phyloP scores from a whole-genome alignment of 1,284 basidiomycete genomes.

The Sanghuangporus sanghuang region DNA sequence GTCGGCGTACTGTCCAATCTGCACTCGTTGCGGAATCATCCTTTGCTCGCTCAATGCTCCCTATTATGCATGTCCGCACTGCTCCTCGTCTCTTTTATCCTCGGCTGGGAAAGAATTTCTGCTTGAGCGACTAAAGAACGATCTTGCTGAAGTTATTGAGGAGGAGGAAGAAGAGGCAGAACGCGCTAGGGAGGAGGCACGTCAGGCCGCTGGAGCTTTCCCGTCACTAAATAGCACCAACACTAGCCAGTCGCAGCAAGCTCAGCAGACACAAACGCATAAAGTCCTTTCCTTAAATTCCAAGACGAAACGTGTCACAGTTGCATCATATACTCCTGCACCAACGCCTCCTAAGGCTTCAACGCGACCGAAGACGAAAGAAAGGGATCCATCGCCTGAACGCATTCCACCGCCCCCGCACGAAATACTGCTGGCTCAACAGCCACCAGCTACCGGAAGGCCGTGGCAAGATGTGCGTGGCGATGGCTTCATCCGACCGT shows the following conservation, averaged over 20 bases:
- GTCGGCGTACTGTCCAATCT: slow-evolving; percentile 52
- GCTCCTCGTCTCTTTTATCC: slow-evolving; percentile 36
- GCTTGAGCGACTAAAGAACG: slow-evolving; percentile 36
- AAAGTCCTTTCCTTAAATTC: slow-evolving; percentile 58
- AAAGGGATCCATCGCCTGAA: slow-evolving; percentile 28
- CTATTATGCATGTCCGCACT: slow-evolving; percentile 53
- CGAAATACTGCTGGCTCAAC: slow-evolving; percentile 32
- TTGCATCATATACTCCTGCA: slow-evolving; percentile 41
- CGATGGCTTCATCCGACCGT: slow-evolving; percentile 20
- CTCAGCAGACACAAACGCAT: slow-evolving; percentile 31
- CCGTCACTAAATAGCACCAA: slow-evolving; percentile 38
- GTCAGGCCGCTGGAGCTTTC: slow-evolving; percentile 53
- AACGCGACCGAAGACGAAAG: slow-evolving; percentile 23
- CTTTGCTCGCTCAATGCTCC: slow-evolving; percentile 56
- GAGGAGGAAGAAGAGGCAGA: slow-evolving; percentile 46
- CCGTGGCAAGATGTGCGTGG: slow-evolving; percentile 45
- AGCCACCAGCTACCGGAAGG: slow-evolving; percentile 28
- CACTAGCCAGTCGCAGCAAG: not conserved
- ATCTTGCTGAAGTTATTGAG: slow-evolving; percentile 38
- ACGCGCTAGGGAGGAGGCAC: slow-evolving; percentile 40
- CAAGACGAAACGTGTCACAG: slow-evolving; percentile 44
- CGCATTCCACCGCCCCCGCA: slow-evolving; percentile 39
- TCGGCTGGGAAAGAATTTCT: slow-evolving; percentile 31
- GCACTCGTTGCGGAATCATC: slow-evolving; percentile 54
- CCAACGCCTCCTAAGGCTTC: slow-evolving; percentile 34